Evolutionary conservation across 129 eudicot genomes (phyloP), one percentile per base, ranked within the genome.

Genomic region (Flaveria linearis): DNA sequence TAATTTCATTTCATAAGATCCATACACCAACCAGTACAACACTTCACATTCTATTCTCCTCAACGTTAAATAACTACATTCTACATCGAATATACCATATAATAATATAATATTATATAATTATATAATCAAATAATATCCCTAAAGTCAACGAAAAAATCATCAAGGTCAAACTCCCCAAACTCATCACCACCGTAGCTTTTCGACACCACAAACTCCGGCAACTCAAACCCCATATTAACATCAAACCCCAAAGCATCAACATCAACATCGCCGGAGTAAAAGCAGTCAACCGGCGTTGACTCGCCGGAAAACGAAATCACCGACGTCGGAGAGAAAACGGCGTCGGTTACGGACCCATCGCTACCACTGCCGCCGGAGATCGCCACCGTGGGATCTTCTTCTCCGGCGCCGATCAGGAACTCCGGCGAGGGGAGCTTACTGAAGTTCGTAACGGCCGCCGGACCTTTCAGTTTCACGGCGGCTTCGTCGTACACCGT

Each of bases 381-480:
- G 26, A 39, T 26, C 20, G 73, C 72, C 42, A n/a, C 76, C 36
- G 69, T 46, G 2, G 15, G 1, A 23, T 14, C 33, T 14, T 0
- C 69, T 7, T 14, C 85, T 8, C 39, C 47, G 25, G 9, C n/a
- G 8, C 17, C 69, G 46, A 43, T 52, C 58, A 36, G 57, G 2
- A 80, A 71, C 2, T 74, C 76, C 62, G 80, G 51, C 5, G 49
- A 51, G 30, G 22, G n/a, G 13, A 26, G 39, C 16, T 8, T 47
- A 14, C 85, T 86, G 68, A 86, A 88, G 58, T 88, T 88, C 0
- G 86, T 86, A n/a, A 86, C 91, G 72, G 95, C 95, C 84, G 50
- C 74, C 18, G 81, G 71, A 0, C 91, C 95, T 63, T 84, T 86
- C 16, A 89, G 23, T 45, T 55, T 89, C 12, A 89, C 80, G 22